phyloP scores from a whole-genome alignment of 2,329 filamentous ascomycete genomes.

The Talaromyces sp. region DNA sequence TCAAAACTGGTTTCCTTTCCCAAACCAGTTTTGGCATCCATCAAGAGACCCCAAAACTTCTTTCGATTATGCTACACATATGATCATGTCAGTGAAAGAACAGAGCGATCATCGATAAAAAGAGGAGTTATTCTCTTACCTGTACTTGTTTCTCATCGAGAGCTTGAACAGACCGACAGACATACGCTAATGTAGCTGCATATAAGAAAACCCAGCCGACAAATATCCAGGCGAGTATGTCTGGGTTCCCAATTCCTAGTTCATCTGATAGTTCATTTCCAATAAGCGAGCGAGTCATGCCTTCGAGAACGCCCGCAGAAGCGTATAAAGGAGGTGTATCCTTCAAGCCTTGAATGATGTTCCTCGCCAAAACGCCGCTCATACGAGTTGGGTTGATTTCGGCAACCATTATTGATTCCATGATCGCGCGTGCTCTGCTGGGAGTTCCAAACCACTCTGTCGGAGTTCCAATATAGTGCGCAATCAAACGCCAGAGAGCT shows the following conservation, averaged over 20 bases:
- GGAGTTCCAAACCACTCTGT: constrained; percentile 58
- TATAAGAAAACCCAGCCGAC: background rate
- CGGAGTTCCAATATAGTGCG: constrained; percentile 67
- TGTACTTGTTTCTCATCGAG: background rate
- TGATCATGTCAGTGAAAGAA: background rate
- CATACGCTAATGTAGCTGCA: constrained; percentile 44
- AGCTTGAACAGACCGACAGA: background rate
- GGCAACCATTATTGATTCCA: constrained; percentile 65
- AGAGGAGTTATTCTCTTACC: background rate
- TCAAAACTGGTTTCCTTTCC: constrained; percentile 63
- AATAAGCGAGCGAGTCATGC: constrained; percentile 67
- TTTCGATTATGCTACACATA: background rate
- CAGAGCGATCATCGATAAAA: background rate
- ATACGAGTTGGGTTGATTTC: constrained; percentile 65
- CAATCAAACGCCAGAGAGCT: constrained; percentile 73
- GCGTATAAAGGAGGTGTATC: constrained; percentile 63
- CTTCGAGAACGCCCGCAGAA: constrained; percentile 64
- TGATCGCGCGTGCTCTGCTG: constrained; percentile 55
- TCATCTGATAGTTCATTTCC: constrained; percentile 60
- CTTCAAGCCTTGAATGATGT: constrained; percentile 68
- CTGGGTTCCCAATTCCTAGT: constrained; percentile 57
- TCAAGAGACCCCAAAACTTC: background rate
- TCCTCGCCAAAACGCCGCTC: constrained; percentile 65
- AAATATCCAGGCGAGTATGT: constrained; percentile 53
- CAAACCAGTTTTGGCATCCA: constrained; percentile 57